A percentile compares a stretch with the other conserved stretches of the same genome.
Evolutionary conservation across 2,329 filamentous ascomycete species (phyloP).

Genomic region (Annulohypoxylon truncatum): DNA sequence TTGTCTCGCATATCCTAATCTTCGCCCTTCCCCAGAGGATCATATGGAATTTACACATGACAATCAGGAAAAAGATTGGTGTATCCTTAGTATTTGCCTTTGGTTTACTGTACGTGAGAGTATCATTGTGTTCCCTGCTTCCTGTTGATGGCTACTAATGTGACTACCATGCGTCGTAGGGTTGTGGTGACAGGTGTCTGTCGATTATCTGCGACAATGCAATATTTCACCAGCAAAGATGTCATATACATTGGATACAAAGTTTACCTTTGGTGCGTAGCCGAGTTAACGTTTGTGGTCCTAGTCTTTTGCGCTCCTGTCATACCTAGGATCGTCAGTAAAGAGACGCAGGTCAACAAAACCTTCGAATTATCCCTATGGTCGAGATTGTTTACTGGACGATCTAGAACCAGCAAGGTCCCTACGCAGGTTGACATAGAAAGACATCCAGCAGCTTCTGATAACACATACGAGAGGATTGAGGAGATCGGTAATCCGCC

Average conservation of each 20-base stretch:
- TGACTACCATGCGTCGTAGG: background rate
- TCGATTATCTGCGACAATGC: background rate
- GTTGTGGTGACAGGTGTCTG: background rate
- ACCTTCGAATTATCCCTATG: background rate
- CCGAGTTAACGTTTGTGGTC: background rate
- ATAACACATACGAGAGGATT: background rate
- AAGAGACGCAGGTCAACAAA: background rate
- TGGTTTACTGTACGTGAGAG: background rate
- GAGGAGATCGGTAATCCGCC: background rate
- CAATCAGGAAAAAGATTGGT: background rate
- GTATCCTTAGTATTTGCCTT: background rate
- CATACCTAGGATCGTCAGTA: background rate
- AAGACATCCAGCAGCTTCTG: background rate
- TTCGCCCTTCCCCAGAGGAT: background rate
- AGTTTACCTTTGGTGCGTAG: background rate
- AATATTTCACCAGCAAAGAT: background rate
- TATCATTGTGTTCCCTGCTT: background rate
- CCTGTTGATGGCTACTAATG: background rate
- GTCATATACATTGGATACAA: background rate
- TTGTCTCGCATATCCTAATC: slow-evolving; percentile 1
- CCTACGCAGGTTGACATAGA: background rate
- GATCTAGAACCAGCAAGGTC: background rate
- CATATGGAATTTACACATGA: slow-evolving; percentile 4
- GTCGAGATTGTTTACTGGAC: background rate
- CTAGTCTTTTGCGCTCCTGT: background rate